phyloP scores from a whole-genome alignment of 371 early-diverging fungal species.

The Mucor circinelloides region DNA sequence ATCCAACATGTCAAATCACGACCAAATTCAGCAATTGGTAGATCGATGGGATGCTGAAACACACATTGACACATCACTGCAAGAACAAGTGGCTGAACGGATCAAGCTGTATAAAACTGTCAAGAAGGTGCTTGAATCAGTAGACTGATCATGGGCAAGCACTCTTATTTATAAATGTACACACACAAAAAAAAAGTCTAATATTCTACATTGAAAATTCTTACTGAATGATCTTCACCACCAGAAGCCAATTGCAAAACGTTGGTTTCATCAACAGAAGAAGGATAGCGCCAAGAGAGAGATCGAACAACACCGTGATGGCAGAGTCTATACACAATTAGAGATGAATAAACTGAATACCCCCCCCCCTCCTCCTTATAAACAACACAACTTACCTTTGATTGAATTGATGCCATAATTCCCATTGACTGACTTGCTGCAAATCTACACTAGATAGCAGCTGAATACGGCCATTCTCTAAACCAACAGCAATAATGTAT shows the following conservation, averaged over 20 bases:
- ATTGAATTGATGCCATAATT: slow-evolving; percentile 40
- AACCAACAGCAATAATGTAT: slow-evolving; percentile 80
- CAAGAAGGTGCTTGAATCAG: slow-evolving; percentile 28
- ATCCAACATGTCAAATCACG: not conserved
- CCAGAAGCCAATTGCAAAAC: slow-evolving; percentile 66
- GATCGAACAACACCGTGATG: slow-evolving; percentile 69
- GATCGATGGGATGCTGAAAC: slow-evolving; percentile 24
- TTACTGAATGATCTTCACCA: slow-evolving; percentile 77
- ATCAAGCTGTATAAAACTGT: slow-evolving; percentile 26
- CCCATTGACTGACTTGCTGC: slow-evolving; percentile 41
- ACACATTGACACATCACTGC: slow-evolving; percentile 12
- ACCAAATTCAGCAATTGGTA: slow-evolving; percentile 10
- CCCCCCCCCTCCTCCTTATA: too few species aligned
- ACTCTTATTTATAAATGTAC: not conserved
- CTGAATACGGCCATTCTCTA: slow-evolving; percentile 79
- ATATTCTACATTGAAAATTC: slow-evolving; percentile 60
- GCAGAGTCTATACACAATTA: slow-evolving; percentile 39
- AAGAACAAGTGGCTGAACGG: slow-evolving; percentile 22
- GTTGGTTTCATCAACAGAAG: slow-evolving; percentile 2
- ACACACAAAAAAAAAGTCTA: slow-evolving; percentile 8
- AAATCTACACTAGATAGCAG: slow-evolving; percentile 42
- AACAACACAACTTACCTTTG: slow-evolving; percentile 44
- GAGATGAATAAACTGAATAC: not conserved
- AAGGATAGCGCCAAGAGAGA: slow-evolving; percentile 61
- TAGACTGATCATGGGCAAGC: slow-evolving; percentile 10